phyloP scores from a whole-genome alignment of 2,329 filamentous ascomycete genomes.

The Neophaeococcomyces mojaviensis region DNA sequence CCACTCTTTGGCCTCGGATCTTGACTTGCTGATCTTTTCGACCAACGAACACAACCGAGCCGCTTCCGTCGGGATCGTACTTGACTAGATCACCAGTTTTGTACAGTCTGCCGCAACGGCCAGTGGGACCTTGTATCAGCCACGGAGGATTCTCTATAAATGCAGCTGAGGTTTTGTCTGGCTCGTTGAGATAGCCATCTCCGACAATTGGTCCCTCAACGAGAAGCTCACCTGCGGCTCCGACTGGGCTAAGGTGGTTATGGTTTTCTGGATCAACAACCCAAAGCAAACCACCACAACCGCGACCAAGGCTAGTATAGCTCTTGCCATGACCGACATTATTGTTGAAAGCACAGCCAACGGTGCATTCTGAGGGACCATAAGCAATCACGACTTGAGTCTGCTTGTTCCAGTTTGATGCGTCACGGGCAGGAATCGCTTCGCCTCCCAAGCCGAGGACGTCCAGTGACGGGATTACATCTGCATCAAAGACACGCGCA shows the following conservation, averaged over 20 bases:
- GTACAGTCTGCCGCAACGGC: conserved; percentile 30
- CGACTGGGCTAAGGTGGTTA: conserved; percentile 35
- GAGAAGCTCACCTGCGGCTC: conserved; percentile 41
- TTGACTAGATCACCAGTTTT: conserved; percentile 36
- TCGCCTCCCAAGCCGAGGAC: conserved; percentile 31
- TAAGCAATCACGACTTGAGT: conserved; percentile 40
- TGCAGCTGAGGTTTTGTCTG: conserved; percentile 28
- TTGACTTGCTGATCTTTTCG: conserved; percentile 37
- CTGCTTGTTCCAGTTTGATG: conserved; percentile 24
- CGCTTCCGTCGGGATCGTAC: conserved; percentile 33
- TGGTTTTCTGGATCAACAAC: conserved; percentile 34
- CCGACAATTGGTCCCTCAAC: conserved; percentile 43
- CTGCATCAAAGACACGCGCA: conserved; percentile 41
- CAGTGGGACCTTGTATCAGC: conserved; percentile 24
- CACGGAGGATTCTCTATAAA: conserved; percentile 34
- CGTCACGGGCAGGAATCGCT: conserved; percentile 19
- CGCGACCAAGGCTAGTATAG: conserved; percentile 33
- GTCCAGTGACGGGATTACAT: conserved; percentile 38
- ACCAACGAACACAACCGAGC: conserved; percentile 31
- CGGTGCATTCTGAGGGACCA: conserved; percentile 36
- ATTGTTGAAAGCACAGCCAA: conserved; percentile 34
- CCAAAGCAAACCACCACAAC: conserved; percentile 32
- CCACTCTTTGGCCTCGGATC: conserved; percentile 36
- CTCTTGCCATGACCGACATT: conserved; percentile 28
- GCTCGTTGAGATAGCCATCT: conserved; percentile 39